Evolutionary conservation across 148 eudicot species (phyloP).

Genomic region (Selenicereus undatus): DNA sequence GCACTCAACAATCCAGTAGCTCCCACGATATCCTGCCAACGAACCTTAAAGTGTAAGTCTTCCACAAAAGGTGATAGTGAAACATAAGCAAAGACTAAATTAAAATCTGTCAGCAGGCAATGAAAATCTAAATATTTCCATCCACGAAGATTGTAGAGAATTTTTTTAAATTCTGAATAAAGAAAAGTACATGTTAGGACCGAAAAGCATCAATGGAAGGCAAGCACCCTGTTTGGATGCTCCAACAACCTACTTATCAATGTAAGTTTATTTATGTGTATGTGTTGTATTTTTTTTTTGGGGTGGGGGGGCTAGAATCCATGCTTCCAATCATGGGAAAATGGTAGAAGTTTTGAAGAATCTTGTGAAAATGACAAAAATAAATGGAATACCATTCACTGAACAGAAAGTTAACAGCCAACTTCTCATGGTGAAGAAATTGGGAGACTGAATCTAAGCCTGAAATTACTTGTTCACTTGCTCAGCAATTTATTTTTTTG

Average conservation of each 20-base stretch:
- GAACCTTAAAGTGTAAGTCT: not conserved
- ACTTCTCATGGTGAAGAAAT: not conserved
- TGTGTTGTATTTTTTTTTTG: too few relatives aligned
- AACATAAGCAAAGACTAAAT: not conserved
- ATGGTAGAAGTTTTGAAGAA: not conserved
- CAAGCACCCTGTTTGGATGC: not conserved
- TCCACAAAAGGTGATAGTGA: not conserved
- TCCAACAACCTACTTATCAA: too few relatives aligned
- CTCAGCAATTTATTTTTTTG: not conserved
- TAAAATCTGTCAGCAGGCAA: not conserved
- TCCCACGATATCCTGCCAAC: slow-evolving; percentile 69
- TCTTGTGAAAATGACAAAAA: not conserved
- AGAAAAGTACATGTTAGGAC: not conserved
- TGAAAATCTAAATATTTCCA: not conserved
- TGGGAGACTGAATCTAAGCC: not conserved
- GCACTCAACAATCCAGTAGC: slow-evolving; percentile 65
- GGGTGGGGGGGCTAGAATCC: not conserved
- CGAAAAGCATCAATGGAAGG: not conserved
- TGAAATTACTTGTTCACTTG: not conserved
- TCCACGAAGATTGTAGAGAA: not conserved
- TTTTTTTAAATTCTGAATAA: not conserved
- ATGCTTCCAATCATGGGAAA: not conserved
- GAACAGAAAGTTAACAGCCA: not conserved
- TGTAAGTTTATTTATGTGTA: too few relatives aligned
- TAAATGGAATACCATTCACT: not conserved